Base-by-base conservation (phyloP, 805 yeast genomes). In the Ogataea ganodermae region DNA sequence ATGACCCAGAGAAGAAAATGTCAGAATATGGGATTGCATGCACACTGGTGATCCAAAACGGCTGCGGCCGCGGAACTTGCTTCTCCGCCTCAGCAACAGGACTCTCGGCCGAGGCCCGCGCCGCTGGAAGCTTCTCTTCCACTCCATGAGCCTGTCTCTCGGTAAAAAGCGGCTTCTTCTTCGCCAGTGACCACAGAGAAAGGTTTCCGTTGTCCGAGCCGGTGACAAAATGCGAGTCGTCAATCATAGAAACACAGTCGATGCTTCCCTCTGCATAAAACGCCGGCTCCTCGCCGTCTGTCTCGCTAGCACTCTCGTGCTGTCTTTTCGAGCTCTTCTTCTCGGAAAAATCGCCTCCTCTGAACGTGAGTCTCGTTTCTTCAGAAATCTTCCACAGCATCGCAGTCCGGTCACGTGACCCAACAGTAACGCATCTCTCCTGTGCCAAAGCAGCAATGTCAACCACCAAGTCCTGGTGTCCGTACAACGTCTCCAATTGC, bases 371-470 rank as follows among this genome's bases (percentile, higher is more conserved):
- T 62, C 97, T 81, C 1, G 96, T 83, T 69, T 94, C 99, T 60
- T 94, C 99, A 21, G 96, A 81, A 55, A 94, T 89, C 66, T 94
- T 94, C 99, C 99, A 94, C 59, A 88, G 73, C 84, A 95, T 86
- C 8, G 92, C 97, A 4, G 97, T 88, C 60, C 95, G 83, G 69
- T 94, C 99, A 58, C 98, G 81, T 3, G 96, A 77, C 14, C 99
- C 99, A 26, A 92, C 98, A 21, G 96, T 89, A 14, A 94, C 91
- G 73, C 99, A 94, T 49, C 97, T 81, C 62, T 94, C 98, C 66
- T 83, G 83, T 8, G 80, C 79, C 51, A 94, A 71, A 0, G 97
- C 89, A 18, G 89, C 71, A 45, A 94, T 84, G 61, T 84, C 97
- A 35, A 79, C 77, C 37, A 92, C 91, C 45, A 80, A 73, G 63